phyloP scores from a whole-genome alignment of 257 asterid species.

The Mentha longifolia region DNA sequence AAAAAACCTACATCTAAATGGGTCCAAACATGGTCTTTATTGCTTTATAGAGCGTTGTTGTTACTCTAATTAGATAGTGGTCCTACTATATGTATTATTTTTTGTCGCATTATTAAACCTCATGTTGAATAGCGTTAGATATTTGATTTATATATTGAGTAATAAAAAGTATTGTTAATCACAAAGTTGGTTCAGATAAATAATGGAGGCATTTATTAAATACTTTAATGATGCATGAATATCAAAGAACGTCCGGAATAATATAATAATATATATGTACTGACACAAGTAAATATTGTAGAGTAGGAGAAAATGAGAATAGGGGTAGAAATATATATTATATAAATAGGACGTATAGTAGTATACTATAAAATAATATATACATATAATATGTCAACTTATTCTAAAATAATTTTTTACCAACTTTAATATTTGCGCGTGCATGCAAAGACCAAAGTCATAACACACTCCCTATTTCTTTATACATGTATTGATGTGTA shows the following conservation, averaged over 20 bases:
- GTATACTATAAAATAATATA: too few relatives aligned
- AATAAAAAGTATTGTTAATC: neutral
- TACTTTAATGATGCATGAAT: constrained; percentile 4
- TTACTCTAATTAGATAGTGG: constrained; percentile 1
- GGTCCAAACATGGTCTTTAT: neutral
- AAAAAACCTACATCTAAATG: neutral
- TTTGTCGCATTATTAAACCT: constrained; percentile 13
- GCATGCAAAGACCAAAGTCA: too few relatives aligned
- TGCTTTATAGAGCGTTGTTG: neutral
- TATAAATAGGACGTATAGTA: too few relatives aligned
- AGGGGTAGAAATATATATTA: too few relatives aligned
- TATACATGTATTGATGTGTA: too few relatives aligned
- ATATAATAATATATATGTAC: neutral
- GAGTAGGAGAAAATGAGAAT: neutral
- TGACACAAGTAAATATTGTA: neutral
- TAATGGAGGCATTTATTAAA: neutral
- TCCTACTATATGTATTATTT: neutral
- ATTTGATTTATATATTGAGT: neutral
- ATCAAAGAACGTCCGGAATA: neutral
- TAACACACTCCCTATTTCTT: too few relatives aligned
- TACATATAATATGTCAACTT: too few relatives aligned
- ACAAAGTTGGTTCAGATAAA: neutral
- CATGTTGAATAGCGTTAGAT: neutral
- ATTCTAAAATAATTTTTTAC: too few relatives aligned
- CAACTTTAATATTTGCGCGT: too few relatives aligned